Evolutionary conservation across 2,329 filamentous ascomycete species (phyloP).

Genomic region (Phoma sp.): DNA sequence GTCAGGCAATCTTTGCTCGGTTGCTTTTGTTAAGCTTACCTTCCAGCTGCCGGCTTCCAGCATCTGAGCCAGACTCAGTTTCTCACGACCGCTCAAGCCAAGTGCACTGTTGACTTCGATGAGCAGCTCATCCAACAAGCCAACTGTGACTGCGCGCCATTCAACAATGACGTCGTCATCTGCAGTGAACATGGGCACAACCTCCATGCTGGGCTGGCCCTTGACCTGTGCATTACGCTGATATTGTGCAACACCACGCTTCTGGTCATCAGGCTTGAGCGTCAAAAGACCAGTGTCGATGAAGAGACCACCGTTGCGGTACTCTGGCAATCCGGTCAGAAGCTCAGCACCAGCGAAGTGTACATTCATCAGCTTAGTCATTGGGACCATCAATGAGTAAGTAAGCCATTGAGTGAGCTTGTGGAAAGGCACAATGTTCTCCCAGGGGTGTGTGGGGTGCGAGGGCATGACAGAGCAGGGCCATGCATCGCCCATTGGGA

Average conservation of each 20-base stretch:
- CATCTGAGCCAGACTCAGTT: slow-evolving; percentile 81
- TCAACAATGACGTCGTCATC: slow-evolving; percentile 81
- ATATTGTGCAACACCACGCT: slow-evolving; percentile 74
- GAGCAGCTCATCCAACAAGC: slow-evolving; percentile 73
- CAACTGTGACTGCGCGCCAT: slow-evolving; percentile 77
- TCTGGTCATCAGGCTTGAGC: slow-evolving; percentile 71
- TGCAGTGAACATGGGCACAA: slow-evolving; percentile 74
- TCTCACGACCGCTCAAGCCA: slow-evolving; percentile 70
- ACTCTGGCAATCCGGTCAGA: slow-evolving; percentile 87
- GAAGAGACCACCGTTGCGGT: slow-evolving; percentile 87
- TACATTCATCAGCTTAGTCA: slow-evolving; percentile 76
- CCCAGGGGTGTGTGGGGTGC: slow-evolving; percentile 72
- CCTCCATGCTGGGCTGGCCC: slow-evolving; percentile 73
- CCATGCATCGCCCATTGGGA: slow-evolving; percentile 93
- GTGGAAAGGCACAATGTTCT: slow-evolving; percentile 88
- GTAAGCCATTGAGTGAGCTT: slow-evolving; percentile 91
- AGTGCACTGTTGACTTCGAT: slow-evolving; percentile 72
- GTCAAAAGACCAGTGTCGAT: slow-evolving; percentile 82
- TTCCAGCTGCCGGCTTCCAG: slow-evolving; percentile 98
- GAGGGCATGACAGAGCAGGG: slow-evolving; percentile 84
- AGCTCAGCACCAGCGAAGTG: slow-evolving; percentile 81
- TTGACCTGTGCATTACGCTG: slow-evolving; percentile 73
- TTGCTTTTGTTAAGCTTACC: slow-evolving; percentile 59
- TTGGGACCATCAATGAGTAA: slow-evolving; percentile 90
- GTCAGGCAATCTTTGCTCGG: background rate